Conservation (phyloP, 371 early-diverging fungal genomes). For the Mortierella sp. region DNA sequence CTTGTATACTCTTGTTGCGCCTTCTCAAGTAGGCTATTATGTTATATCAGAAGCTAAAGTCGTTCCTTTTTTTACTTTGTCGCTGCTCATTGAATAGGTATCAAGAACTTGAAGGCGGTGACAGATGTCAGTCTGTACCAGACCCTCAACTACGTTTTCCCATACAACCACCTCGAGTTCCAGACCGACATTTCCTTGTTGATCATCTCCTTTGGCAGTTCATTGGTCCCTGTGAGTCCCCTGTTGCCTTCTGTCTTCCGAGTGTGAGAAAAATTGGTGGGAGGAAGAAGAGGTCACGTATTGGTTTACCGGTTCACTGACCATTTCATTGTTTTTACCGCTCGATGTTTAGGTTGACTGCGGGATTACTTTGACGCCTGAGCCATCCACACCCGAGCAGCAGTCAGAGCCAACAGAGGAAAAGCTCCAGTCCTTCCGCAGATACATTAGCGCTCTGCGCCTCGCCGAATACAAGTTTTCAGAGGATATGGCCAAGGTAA, state of each 20-base stretch:
- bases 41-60: neutral
- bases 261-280: constrained; percentile 14
- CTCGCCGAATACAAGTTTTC: constrained; percentile 64
- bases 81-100: constrained; percentile 52
- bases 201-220: constrained; percentile 67
- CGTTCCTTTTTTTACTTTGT: neutral
- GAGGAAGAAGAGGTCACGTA: neutral
- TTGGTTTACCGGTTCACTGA: neutral
- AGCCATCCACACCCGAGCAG: constrained; percentile 15
- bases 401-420: constrained; percentile 47
- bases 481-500: constrained; percentile 68
- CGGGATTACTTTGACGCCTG: constrained; percentile 59
- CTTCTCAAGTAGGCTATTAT: neutral
- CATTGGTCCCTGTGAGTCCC: constrained; percentile 71
- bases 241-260: constrained; percentile 1
- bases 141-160: constrained; percentile 70
- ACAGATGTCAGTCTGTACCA: constrained; percentile 67
- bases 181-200: constrained; percentile 70
- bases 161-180: constrained; percentile 72
- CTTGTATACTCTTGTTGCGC: neutral
- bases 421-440: constrained; percentile 60
- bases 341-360: constrained; percentile 57
- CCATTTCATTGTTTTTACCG: neutral
- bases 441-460: constrained; percentile 64
- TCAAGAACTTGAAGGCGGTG: constrained; percentile 72